Evolutionary conservation across 1,139 yeast species (phyloP), one percentile per base, ranked within the genome.

Genomic region (Kodamaea sp.): DNA sequence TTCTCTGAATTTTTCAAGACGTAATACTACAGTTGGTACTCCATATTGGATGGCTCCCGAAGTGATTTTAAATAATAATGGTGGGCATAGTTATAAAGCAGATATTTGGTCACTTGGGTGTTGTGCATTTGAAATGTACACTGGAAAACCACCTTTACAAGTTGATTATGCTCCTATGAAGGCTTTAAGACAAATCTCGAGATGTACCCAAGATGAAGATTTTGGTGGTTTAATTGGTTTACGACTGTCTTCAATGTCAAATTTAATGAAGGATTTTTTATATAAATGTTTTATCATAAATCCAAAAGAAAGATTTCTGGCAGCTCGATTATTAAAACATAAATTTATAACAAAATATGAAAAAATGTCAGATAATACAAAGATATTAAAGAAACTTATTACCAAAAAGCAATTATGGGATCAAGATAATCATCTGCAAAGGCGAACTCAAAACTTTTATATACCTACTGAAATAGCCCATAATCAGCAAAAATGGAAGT

Each of bases 41-140:
- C 98, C 99, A 1, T 92, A 90, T 58, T 92, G 97, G 94, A 94
- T 94, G 98, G 95, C 98, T 0, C 98, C 98, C 0, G 99, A 94
- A 54, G 95, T 92, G 2, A 84, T 92, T 32, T 66, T 81, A 52
- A 96, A 88, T 57, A 84, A 84, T 39, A 60, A 63, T 32, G 75
- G 73, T 34, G 96, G 92, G 8, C 95, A 94, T 58, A 81, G 87
- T 47, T 85, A 75, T 55, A 78, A 85, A 49, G 96, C 98, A 1
- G 98, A 94, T 59, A 79, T 92, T 2, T 94, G 98, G 98, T 88
- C 96, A 1, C 65, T 94, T 40, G 99, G 98, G 0, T 87, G 92
- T 46, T 87, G 96, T 27, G 84, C 90, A 1, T 84, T 82, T 44
- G 96, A 88, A 55, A 65, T 88, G 46, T 84, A 85, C n/a, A 74